Evolutionary conservation across 306 rosid genomes (phyloP).

Genomic region (Erythrophleum fordii): DNA sequence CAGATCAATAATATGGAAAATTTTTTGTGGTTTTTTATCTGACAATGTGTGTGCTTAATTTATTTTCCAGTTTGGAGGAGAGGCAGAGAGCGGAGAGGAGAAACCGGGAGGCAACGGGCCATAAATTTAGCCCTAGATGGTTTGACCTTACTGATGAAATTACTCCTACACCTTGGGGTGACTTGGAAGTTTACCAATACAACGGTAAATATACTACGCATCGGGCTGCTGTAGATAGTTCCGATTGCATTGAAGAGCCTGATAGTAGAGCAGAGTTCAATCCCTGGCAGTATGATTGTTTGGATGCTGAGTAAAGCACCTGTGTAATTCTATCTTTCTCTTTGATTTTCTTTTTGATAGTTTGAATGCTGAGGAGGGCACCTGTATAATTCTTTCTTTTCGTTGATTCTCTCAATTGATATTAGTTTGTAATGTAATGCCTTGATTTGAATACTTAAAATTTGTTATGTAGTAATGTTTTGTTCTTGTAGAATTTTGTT

Average conservation of each 20-base stretch:
- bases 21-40: too few relatives aligned
- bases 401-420: neutral
- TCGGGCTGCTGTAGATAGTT: constrained; percentile 59
- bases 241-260: constrained; percentile 45
- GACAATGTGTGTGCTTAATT: constrained; percentile 27
- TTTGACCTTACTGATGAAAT: constrained; percentile 73
- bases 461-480: neutral
- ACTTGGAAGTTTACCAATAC: constrained; percentile 72
- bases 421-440: neutral
- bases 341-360: constrained; percentile 5
- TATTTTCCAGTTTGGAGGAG: constrained; percentile 71
- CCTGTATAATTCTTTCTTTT: neutral
- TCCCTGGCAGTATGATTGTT: constrained; percentile 68
- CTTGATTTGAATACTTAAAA: neutral
- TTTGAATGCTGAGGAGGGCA: neutral
- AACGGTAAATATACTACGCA: constrained; percentile 69
- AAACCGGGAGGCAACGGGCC: constrained; percentile 61
- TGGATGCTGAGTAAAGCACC: neutral
- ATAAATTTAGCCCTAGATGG: constrained; percentile 71
- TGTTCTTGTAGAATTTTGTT: neutral
- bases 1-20: neutral
- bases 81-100: constrained; percentile 81
- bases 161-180: constrained; percentile 79
- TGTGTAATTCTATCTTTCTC: neutral
- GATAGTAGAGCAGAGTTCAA: constrained; percentile 61